A percentile compares a stretch with the other conserved stretches of the same genome.
Conservation (phyloP, 257 asterid species). For the Parsonsia alboflavescens region DNA sequence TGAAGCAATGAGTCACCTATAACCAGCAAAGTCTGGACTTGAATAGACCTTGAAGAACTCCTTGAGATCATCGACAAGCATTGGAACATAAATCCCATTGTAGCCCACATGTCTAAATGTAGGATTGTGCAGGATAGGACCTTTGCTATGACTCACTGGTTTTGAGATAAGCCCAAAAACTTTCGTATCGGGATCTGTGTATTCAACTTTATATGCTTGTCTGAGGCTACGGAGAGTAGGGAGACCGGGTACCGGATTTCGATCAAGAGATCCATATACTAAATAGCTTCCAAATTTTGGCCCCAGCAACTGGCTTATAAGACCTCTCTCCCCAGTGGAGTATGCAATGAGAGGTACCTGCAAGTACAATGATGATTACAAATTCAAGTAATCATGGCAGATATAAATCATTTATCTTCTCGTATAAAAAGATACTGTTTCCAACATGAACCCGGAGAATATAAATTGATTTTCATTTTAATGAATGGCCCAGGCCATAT, state of each 20-base stretch:
- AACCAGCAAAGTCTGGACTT: constrained; percentile 50
- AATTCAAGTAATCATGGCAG: neutral
- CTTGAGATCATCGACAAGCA: constrained; percentile 63
- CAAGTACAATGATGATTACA: constrained; percentile 2
- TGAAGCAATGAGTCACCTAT: constrained; percentile 33
- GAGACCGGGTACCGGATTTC: constrained; percentile 39
- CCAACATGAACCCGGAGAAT: neutral
- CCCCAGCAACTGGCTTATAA: constrained; percentile 51
- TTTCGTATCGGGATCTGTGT: constrained; percentile 36
- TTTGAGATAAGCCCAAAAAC: constrained; percentile 64
- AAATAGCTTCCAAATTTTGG: constrained; percentile 51
- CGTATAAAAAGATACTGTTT: neutral
- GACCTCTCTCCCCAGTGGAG: constrained; percentile 59
- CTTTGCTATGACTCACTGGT: constrained; percentile 68
- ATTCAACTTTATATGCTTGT: constrained; percentile 38
- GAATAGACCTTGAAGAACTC: constrained; percentile 51
- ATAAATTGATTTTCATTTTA: neutral
- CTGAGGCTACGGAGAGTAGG: constrained; percentile 46
- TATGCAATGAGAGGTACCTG: constrained; percentile 58
- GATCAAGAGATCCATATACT: constrained; percentile 52
- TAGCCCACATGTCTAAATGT: constrained; percentile 44
- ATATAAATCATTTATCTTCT: neutral
- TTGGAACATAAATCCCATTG: constrained; percentile 60
- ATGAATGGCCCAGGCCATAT: neutral
- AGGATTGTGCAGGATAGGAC: constrained; percentile 69